A percentile compares a stretch with the other conserved stretches of the same genome.
Evolutionary conservation across 1,284 basidiomycete genomes (phyloP).

Genomic region (Thecaphora frezii): DNA sequence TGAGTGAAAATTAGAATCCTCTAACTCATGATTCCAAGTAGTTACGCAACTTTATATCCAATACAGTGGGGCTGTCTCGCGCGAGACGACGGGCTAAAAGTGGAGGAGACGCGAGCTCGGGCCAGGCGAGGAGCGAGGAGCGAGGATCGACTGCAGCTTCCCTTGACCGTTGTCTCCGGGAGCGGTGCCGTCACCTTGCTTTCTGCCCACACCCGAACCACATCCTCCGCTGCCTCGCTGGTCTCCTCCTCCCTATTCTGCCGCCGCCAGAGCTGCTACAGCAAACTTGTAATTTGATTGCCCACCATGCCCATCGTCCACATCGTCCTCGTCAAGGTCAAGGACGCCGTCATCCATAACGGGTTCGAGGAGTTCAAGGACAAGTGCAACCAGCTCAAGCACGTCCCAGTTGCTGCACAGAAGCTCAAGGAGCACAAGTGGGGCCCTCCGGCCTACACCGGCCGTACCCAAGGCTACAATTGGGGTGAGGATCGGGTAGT

Average conservation of each 20-base stretch:
- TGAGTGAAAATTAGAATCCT: too few species aligned
- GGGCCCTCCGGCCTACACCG: slow-evolving; percentile 44
- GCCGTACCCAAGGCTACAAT: slow-evolving; percentile 47
- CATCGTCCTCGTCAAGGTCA: slow-evolving; percentile 52
- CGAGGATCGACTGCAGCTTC: background rate
- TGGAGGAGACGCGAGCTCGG: too few species aligned
- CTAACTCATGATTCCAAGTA: too few species aligned
- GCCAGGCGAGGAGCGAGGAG: too few species aligned
- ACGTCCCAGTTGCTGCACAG: slow-evolving; percentile 37
- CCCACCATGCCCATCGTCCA: slow-evolving; percentile 40
- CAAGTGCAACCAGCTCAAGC: slow-evolving; percentile 39
- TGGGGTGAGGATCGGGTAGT: slow-evolving; percentile 25
- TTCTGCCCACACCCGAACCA: background rate
- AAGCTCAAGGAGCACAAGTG: slow-evolving; percentile 42
- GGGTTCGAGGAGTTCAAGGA: slow-evolving; percentile 50
- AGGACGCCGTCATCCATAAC: slow-evolving; percentile 43
- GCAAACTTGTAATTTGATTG: background rate
- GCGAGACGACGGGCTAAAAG: too few species aligned
- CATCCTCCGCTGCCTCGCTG: background rate
- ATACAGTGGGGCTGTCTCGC: too few species aligned
- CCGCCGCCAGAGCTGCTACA: background rate
- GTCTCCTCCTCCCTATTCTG: background rate
- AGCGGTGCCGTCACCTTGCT: background rate
- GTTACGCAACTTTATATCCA: too few species aligned
- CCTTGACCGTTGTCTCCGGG: background rate